phyloP scores from a whole-genome alignment of 805 yeast genomes.

The Barnettozyma siamensis region DNA sequence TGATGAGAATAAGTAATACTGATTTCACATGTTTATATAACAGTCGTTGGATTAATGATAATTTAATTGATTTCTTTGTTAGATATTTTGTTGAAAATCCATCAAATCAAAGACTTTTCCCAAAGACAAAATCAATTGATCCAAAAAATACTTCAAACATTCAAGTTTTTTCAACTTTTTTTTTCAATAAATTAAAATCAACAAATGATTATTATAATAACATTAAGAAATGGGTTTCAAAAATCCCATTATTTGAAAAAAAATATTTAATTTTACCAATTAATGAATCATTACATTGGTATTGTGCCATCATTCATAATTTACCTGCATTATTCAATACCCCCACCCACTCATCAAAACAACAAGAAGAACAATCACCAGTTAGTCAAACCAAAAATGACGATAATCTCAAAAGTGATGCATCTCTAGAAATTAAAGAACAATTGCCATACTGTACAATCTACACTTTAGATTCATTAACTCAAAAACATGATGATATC shows the following conservation, averaged over 20 bases:
- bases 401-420: background rate
- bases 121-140: background rate
- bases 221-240: conserved; percentile 74
- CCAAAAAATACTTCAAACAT: background rate
- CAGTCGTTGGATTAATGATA: conserved; percentile 86
- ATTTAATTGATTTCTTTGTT: conserved; percentile 78
- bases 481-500: conserved; percentile 49
- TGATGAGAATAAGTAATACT: conserved; percentile 51
- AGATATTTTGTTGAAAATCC: conserved; percentile 45
- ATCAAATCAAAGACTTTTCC: conserved; percentile 2
- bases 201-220: conserved; percentile 46
- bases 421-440: background rate
- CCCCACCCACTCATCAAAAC: too few relatives aligned
- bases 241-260: conserved; percentile 54
- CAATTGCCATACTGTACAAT: conserved; percentile 10
- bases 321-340: conserved; percentile 31
- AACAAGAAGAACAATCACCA: too few relatives aligned
- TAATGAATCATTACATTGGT: conserved; percentile 83
- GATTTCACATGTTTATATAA: conserved; percentile 79
- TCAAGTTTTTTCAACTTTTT: conserved; percentile 74
- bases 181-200: conserved; percentile 59
- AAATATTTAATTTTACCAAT: conserved; percentile 72
- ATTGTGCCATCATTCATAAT: conserved; percentile 65
- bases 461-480: conserved; percentile 71
- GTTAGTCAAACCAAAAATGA: too few relatives aligned